Evolutionary conservation across 352 stramenopile genomes (phyloP).

Genomic region (Blastocystis sp.): DNA sequence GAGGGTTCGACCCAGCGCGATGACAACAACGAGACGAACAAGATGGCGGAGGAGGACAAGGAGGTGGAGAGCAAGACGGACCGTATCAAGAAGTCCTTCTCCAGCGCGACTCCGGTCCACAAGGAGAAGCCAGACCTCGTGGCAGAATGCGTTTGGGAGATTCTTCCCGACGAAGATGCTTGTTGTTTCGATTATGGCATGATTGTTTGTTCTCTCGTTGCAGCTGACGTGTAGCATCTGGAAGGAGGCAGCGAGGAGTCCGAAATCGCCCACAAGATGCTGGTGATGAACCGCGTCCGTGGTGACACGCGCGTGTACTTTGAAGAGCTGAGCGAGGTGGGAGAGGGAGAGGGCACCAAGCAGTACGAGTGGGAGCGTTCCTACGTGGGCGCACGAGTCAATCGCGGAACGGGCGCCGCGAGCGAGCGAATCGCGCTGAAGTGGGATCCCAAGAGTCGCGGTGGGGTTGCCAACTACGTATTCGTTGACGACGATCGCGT

Average conservation of each 20-base stretch:
- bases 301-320: neutral
- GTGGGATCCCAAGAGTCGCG: neutral
- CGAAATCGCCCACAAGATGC: no score
- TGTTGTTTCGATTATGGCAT: constrained; percentile 19
- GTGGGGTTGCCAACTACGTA: constrained; percentile 1
- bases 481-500: neutral
- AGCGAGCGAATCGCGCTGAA: constrained; percentile 1
- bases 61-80: neutral
- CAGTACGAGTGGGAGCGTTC: constrained; percentile 24
- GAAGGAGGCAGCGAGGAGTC: neutral
- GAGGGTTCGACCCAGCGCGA: neutral
- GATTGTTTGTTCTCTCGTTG: neutral
- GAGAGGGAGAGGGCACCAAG: neutral
- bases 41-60: neutral
- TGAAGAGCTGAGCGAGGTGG: neutral
- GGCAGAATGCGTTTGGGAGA: constrained; percentile 11
- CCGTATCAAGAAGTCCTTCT: constrained; percentile 20
- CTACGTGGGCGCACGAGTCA: neutral
- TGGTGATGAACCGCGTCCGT: neutral
- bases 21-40: neutral
- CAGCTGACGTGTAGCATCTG: neutral
- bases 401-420: neutral
- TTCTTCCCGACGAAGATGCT: neutral
- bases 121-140: neutral
- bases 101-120: neutral